Percentiles rank a stretch among this genome's conserved stretches.
Conservation (phyloP, 2,329 filamentous ascomycete species). For the Trichoderma brevicompactum region DNA sequence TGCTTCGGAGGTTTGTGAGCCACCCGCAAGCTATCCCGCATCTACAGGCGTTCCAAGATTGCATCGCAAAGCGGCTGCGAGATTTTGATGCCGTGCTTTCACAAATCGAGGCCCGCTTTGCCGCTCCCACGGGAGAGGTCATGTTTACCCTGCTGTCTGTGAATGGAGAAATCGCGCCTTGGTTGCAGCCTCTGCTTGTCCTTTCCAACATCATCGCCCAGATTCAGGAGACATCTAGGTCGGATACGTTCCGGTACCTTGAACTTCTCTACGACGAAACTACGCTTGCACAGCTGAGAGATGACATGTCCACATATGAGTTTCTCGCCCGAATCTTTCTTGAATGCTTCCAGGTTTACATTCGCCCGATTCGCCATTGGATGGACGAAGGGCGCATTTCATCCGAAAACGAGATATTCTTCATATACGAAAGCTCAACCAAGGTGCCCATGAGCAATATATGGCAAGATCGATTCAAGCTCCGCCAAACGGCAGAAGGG, state of each 20-base stretch:
- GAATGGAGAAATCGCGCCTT: slow-evolving; percentile 58
- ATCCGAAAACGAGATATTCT: slow-evolving; percentile 71
- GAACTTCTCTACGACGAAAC: slow-evolving; percentile 76
- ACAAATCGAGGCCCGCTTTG: slow-evolving; percentile 62
- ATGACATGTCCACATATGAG: slow-evolving; percentile 63
- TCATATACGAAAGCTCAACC: slow-evolving; percentile 65
- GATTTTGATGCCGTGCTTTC: slow-evolving; percentile 64
- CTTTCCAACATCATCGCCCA: slow-evolving; percentile 66
- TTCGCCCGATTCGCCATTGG: slow-evolving; percentile 80
- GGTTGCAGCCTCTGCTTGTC: slow-evolving; percentile 59
- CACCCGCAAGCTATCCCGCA: slow-evolving; percentile 57
- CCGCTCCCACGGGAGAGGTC: slow-evolving; percentile 56
- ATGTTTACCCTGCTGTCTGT: slow-evolving; percentile 70
- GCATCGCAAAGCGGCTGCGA: slow-evolving; percentile 60
- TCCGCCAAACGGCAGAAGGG: slow-evolving; percentile 65
- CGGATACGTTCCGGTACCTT: slow-evolving; percentile 71
- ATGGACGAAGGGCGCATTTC: slow-evolving; percentile 78
- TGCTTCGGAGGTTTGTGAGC: slow-evolving; percentile 52
- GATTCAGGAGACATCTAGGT: slow-evolving; percentile 54
- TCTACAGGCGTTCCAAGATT: slow-evolving; percentile 72
- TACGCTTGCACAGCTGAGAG: slow-evolving; percentile 70
- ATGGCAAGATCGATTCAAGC: slow-evolving; percentile 75
- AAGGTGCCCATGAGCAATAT: slow-evolving; percentile 65
- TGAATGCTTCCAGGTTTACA: slow-evolving; percentile 79
- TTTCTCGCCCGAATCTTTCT: slow-evolving; percentile 74